These are phyloP conservation scores for Heterobasidion occidentale DNA, from an alignment of 1,284 basidiomycete species.

Conservation along the genomic window DNA sequence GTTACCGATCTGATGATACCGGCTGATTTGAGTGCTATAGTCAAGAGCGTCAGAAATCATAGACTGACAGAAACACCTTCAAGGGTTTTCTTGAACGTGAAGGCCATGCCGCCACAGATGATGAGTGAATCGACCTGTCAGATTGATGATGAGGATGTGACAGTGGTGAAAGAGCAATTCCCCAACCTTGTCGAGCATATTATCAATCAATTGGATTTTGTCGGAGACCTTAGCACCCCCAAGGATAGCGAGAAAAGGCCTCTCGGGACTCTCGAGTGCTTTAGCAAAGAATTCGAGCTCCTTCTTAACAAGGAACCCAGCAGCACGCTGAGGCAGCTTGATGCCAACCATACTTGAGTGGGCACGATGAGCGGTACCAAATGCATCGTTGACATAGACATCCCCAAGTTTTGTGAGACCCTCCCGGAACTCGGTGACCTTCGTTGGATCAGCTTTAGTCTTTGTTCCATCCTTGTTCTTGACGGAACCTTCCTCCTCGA, in stretches of 20 bases:
- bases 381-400: slow-evolving; percentile 98
- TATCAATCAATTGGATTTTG: slow-evolving; percentile 98
- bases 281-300: slow-evolving; percentile 99
- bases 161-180: slow-evolving; percentile 1
- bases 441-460: slow-evolving; percentile 83
- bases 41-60: slow-evolving; percentile 1
- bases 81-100: slow-evolving; percentile 97
- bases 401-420: slow-evolving; percentile 89
- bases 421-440: slow-evolving; percentile 82
- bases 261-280: slow-evolving; percentile 89
- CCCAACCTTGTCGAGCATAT: slow-evolving; percentile 93
- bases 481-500: slow-evolving; percentile 93
- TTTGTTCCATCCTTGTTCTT: slow-evolving; percentile 93
- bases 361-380: slow-evolving; percentile 96
- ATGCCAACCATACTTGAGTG: slow-evolving; percentile 99
- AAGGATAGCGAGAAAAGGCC: slow-evolving; percentile 96
- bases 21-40: slow-evolving; percentile 5
- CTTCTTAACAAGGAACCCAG: slow-evolving; percentile 98
- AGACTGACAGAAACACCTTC: slow-evolving; percentile 61
- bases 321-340: slow-evolving; percentile 87
- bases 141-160: slow-evolving; percentile 2
- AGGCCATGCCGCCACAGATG: slow-evolving; percentile 98
- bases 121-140: slow-evolving; percentile 90
- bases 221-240: slow-evolving; percentile 99
- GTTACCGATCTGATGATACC: slow-evolving; percentile 69